Conservation (phyloP, 2,329 filamentous ascomycete species). For the Ascochyta fabae region DNA sequence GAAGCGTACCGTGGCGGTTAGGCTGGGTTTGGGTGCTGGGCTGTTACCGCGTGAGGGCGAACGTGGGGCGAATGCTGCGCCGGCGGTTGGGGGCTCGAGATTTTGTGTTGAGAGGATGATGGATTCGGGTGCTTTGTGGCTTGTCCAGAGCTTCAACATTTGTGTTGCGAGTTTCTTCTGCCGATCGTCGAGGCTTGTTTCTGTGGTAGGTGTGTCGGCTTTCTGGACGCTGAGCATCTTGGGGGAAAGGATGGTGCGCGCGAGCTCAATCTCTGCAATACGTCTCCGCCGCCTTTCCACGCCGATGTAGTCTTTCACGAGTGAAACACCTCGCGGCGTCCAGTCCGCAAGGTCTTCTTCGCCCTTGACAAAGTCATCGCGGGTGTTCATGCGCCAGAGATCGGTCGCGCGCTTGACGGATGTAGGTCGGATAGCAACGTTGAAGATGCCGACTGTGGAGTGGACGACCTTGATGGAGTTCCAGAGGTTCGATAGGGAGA, state of each 20-base stretch:
- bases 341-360: slow-evolving; percentile 86
- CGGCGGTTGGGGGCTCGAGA: slow-evolving; percentile 72
- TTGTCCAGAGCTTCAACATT: slow-evolving; percentile 69
- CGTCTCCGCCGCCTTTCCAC: slow-evolving; percentile 76
- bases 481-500: slow-evolving; percentile 82
- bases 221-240: slow-evolving; percentile 46
- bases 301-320: slow-evolving; percentile 86
- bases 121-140: slow-evolving; percentile 52
- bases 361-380: slow-evolving; percentile 94
- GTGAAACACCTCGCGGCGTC: slow-evolving; percentile 86
- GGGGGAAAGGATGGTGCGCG: slow-evolving; percentile 69
- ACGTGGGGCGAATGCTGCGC: slow-evolving; percentile 54
- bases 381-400: slow-evolving; percentile 94
- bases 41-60: slow-evolving; percentile 46
- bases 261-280: slow-evolving; percentile 79
- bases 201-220: slow-evolving; percentile 19
- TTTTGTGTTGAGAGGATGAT: slow-evolving; percentile 57
- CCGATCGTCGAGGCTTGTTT: slow-evolving; percentile 32
- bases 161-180: slow-evolving; percentile 56
- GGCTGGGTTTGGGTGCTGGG: slow-evolving; percentile 59
- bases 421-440: slow-evolving; percentile 81
- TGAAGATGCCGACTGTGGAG: slow-evolving; percentile 86
- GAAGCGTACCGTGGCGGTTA: slow-evolving; percentile 77
- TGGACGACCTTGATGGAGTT: slow-evolving; percentile 85
- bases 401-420: slow-evolving; percentile 92